Evolutionary conservation across 2,329 filamentous ascomycete species (phyloP), one percentile per base, ranked within the genome.

Genomic region (Neopestalotiopsis sp.): DNA sequence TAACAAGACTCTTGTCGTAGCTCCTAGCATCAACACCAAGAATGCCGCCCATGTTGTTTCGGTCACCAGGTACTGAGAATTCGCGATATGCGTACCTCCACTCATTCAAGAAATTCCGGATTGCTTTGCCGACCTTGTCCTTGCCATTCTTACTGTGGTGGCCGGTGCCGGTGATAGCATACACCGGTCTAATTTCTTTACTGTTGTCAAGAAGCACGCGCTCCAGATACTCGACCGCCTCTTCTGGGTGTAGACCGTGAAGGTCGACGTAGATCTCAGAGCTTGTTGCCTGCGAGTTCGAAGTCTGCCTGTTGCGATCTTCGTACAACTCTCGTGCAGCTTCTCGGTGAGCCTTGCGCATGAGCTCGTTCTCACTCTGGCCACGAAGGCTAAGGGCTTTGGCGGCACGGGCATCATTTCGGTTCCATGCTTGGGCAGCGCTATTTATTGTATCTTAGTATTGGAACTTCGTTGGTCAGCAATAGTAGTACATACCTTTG

Each of bases 131-230:
- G 45, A 99, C 94, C 82, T 99, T 99, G 81, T 99, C 96, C 80
- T 98, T 98, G 75, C 96, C 95, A 78, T 98, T 98, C 85, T 98
- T 98, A 79, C 94, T 97, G 82, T 99, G 96, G 77, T 98, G 95
- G 3, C 95, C 96, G 1, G 95, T 98, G 59, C 96, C 96, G 1
- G 95, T 98, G 78, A 99, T 98, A 73, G 95, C 95, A 78, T 98
- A 99, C 57, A 99, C 88, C 2, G 95, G 93, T 28, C 90, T 88
- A 45, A 86, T 87, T 73, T 92, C 90, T 72, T 89, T 86, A 72
- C 86, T 88, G 76, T 98, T 96, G 76, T 97, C 94, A 71, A 95
- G 85, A 28, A 99, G 89, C 52, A 97, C 92, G 72, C 92, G 91
- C 80, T 96, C 94, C 4, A 99, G 88, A 75, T 98, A 98, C 72